Conservation (phyloP, 495 filamentous ascomycete species). For the Talaromyces adpressus region DNA sequence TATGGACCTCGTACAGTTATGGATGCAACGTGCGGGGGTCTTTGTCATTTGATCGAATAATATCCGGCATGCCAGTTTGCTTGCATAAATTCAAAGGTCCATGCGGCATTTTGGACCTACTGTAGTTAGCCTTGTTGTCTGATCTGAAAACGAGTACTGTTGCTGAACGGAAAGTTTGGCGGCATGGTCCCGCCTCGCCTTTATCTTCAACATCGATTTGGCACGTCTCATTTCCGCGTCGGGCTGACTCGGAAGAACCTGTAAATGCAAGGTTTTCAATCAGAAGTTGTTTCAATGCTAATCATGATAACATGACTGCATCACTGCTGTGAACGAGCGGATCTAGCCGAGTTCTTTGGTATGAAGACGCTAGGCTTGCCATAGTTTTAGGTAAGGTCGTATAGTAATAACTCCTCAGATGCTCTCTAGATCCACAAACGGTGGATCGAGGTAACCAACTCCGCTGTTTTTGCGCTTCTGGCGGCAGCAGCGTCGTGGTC, state of each 20-base stretch:
- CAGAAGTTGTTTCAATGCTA: not conserved
- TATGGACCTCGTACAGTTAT: not conserved
- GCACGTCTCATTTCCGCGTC: not conserved
- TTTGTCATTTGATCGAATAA: not conserved
- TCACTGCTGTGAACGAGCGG: not conserved
- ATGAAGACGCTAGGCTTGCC: not conserved
- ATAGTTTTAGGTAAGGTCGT: not conserved
- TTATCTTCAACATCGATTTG: not conserved
- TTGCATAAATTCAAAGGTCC: not conserved
- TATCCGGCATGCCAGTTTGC: not conserved
- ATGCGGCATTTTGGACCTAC: not conserved
- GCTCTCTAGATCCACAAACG: not conserved
- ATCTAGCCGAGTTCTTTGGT: not conserved
- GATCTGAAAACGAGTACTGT: not conserved
- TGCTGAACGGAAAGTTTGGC: not conserved
- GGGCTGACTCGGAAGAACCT: not conserved
- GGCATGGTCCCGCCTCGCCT: not conserved
- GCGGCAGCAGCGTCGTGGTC: not conserved
- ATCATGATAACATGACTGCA: not conserved
- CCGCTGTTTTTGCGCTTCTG: not conserved
- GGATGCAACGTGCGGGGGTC: not conserved
- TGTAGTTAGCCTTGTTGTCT: not conserved
- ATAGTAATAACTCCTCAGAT: not conserved
- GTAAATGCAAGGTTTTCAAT: not conserved
- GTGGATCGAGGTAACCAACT: not conserved